Evolutionary conservation across 257 asterid species (phyloP).

Genomic region (Nemophila menziesii): DNA sequence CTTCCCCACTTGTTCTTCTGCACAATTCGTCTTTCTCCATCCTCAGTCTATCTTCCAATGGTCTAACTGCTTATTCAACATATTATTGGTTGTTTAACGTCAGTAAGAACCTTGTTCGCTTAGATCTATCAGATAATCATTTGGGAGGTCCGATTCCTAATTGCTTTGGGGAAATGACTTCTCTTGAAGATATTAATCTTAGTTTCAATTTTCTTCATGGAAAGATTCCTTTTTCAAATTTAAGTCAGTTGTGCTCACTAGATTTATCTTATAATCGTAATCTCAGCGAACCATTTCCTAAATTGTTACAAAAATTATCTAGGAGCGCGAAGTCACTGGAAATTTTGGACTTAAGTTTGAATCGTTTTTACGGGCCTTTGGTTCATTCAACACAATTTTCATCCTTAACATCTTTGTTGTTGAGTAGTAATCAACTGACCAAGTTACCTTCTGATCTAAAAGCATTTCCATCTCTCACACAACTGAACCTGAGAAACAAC

Average conservation of each 20-base stretch:
- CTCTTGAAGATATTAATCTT: neutral
- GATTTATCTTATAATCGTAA: neutral
- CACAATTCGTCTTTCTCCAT: neutral
- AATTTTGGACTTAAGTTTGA: too few relatives aligned
- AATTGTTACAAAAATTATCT: neutral
- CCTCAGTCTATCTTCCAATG: neutral
- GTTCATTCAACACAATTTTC: neutral
- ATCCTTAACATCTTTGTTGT: too few relatives aligned
- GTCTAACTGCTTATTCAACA: neutral
- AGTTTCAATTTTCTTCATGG: neutral
- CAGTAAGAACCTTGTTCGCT: neutral
- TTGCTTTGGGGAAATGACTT: conserved; percentile 3
- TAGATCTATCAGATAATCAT: neutral
- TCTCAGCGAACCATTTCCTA: neutral
- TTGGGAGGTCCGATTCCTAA: conserved; percentile 3
- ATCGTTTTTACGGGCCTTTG: neutral
- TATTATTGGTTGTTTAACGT: conserved; percentile 13
- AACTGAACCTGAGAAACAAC: conserved; percentile 6
- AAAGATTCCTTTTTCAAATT: conserved; percentile 4
- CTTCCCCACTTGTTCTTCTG: conserved; percentile 3
- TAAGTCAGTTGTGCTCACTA: conserved; percentile 1
- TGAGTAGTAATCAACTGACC: too few relatives aligned
- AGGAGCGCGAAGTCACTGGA: neutral
- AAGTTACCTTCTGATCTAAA: conserved; percentile 5
- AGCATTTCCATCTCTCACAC: conserved; percentile 4